Base-by-base conservation (phyloP, 257 asterid species). In the Plantago major region DNA sequence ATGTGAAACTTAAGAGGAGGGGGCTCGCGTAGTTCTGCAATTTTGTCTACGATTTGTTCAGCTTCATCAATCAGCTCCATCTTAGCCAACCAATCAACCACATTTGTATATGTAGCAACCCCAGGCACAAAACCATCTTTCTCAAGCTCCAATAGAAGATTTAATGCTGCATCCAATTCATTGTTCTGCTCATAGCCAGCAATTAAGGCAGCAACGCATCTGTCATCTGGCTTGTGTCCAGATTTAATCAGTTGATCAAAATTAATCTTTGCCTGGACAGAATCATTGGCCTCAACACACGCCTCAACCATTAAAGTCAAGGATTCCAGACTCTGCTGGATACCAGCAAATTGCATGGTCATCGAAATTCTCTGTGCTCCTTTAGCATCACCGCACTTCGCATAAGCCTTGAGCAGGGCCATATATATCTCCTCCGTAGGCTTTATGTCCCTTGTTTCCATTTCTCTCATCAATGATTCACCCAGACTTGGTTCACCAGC, bases 181-280 rank as follows among this genome's bases (percentile, higher is more conserved):
- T 86, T 74, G 40, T 67, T 63, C 74, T 81, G 79, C 62, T 71
- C 82, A 69, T 89, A 89, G 26, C 88, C 88, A 13, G 84, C 60
- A 64, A 92, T 67, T 80, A 89, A 69, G 73, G 63, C 60, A 56
- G 96, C 89, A 7, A 79, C 81, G 73, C 89, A 83, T 67, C 76
- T 80, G 57, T 92, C 97, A 62, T 89, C 95, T 3, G 99, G 99
- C 76, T 78, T 83, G 73, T 64, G 70, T 58, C 96, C 94, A 9
- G 82, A 77, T 60, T 63, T 80, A 15, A 65, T 70, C 76, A 92
- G 79, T 75, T 67, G 54, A 62, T 78, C 82, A 49, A 92, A 92
- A 67, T 60, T 58, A 26, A 11, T 15, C 73, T 81, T 65, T 42
- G 97, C 95, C 7, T 51, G 63, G 17, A 69, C 73, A 11, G 66